Evolutionary conservation across 2,329 filamentous ascomycete species (phyloP).

Genomic region (Aureobasidium sp.): DNA sequence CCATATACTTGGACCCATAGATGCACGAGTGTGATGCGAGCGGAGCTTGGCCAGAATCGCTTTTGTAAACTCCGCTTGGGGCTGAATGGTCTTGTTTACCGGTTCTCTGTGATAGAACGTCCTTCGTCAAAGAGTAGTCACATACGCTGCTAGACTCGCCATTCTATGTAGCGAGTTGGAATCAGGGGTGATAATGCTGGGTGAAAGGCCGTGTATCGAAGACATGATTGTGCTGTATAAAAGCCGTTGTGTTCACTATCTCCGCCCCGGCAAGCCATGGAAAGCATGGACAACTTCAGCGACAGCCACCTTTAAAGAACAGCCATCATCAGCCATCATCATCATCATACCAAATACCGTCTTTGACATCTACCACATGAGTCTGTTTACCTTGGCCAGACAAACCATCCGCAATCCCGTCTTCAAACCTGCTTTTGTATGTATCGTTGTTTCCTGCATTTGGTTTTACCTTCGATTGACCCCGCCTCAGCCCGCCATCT

Average conservation of each 20-base stretch:
- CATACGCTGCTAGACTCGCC: not conserved
- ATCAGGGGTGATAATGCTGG: not conserved
- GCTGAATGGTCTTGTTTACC: not conserved
- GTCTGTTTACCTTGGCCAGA: conserved; percentile 6
- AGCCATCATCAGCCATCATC: not conserved
- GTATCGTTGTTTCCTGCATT: not conserved
- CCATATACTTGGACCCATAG: not conserved
- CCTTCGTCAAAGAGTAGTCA: not conserved
- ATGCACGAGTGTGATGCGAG: not conserved
- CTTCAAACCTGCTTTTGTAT: conserved; percentile 6
- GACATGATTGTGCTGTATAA: not conserved
- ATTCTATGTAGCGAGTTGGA: not conserved
- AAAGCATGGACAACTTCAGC: not conserved
- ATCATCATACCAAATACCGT: not conserved
- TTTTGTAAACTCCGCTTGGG: not conserved
- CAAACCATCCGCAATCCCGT: conserved; percentile 9
- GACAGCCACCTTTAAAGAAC: not conserved
- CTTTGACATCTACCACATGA: conserved; percentile 5
- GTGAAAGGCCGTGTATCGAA: not conserved
- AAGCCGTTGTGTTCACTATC: not conserved
- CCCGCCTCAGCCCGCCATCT: conserved; percentile 8
- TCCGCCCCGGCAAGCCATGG: not conserved
- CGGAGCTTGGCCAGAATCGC: not conserved
- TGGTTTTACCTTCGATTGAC: conserved; percentile 14
- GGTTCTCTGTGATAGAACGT: not conserved